Conservation (phyloP, 768 basidiomycete species). For the Collybia nuda region DNA sequence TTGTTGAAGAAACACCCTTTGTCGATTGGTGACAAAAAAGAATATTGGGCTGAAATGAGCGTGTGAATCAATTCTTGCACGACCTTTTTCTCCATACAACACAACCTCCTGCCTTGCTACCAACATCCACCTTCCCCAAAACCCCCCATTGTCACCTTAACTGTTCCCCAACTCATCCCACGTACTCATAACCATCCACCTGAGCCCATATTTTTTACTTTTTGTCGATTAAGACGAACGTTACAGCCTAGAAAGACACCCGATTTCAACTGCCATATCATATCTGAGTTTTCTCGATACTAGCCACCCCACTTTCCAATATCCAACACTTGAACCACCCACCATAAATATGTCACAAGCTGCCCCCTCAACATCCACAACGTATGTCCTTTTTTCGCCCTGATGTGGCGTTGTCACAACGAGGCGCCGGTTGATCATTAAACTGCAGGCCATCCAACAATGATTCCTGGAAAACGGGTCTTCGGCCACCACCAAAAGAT, state of each 20-base stretch:
- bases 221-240: too few relatives aligned
- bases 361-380: conserved; percentile 16
- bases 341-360: conserved; percentile 16
- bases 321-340: neutral
- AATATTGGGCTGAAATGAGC: neutral
- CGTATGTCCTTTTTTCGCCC: conserved; percentile 25
- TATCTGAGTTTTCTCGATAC: neutral
- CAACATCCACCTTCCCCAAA: conserved; percentile 2
- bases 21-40: too few relatives aligned
- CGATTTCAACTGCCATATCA: neutral
- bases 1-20: too few relatives aligned
- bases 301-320: conserved; percentile 1
- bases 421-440: neutral
- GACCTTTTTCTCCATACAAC: neutral
- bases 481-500: conserved; percentile 89
- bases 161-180: neutral
- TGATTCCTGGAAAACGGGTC: conserved; percentile 71
- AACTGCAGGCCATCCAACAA: conserved; percentile 29
- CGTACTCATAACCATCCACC: neutral
- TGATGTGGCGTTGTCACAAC: neutral
- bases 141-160: neutral
- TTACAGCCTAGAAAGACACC: neutral
- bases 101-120: neutral
- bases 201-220: too few relatives aligned
- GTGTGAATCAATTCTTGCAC: neutral